phyloP scores from a whole-genome alignment of 345 rosid genomes.

The Ricinus communis region DNA sequence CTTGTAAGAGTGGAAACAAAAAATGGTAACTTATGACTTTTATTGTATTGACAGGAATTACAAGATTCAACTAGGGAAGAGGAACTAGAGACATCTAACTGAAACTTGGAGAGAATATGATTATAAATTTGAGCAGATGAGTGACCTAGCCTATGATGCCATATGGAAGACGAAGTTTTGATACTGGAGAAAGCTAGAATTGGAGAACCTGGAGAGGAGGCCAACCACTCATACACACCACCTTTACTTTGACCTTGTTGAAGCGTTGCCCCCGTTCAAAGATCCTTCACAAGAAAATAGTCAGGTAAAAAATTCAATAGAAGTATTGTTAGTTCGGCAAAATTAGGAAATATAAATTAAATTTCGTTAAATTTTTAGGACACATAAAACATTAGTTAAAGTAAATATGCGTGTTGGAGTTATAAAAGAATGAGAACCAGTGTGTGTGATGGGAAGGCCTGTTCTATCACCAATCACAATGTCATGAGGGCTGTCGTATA shows the following conservation, averaged over 20 bases:
- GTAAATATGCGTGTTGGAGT: background rate
- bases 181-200: too few relatives aligned
- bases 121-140: background rate
- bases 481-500: background rate
- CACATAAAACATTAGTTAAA: background rate
- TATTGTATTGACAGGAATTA: background rate
- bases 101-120: background rate
- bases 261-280: background rate
- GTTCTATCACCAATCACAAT: background rate
- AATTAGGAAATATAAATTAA: background rate
- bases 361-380: background rate
- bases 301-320: background rate
- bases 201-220: too few relatives aligned
- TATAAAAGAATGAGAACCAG: background rate
- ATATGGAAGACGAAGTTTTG: background rate
- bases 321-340: background rate
- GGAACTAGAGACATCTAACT: accelerated
- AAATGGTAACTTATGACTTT: background rate
- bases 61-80: too few relatives aligned
- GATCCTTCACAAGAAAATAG: background rate
- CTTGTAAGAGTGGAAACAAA: background rate
- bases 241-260: background rate
- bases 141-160: background rate
- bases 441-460: background rate
- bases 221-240: background rate